A percentile compares a stretch with the other conserved stretches of the same genome.
Evolutionary conservation across 2,329 filamentous ascomycete genomes (phyloP).

Genomic region (Endothia cerciana): DNA sequence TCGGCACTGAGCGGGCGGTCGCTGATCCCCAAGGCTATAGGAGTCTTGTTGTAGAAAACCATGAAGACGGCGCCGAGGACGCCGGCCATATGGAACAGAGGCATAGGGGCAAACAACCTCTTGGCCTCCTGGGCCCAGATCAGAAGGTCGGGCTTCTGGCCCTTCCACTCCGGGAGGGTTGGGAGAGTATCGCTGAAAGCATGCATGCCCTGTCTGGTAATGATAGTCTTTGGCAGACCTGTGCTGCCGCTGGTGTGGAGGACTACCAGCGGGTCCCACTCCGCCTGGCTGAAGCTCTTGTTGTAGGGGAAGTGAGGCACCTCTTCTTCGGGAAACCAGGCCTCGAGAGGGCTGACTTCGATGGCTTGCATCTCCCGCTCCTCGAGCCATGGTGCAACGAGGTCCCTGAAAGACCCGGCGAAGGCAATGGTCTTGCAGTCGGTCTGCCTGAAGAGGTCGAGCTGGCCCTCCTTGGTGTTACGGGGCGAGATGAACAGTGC

Average conservation of each 20-base stretch:
- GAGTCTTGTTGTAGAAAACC: slow-evolving; percentile 39
- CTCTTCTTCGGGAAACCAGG: slow-evolving; percentile 43
- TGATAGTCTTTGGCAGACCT: slow-evolving; percentile 51
- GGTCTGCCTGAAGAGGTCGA: slow-evolving; percentile 49
- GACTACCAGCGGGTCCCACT: slow-evolving; percentile 46
- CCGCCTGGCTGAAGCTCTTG: slow-evolving; percentile 46
- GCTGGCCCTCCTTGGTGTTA: slow-evolving; percentile 49
- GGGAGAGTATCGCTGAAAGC: slow-evolving; percentile 40
- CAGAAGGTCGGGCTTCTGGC: slow-evolving; percentile 6
- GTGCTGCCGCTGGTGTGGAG: slow-evolving; percentile 53
- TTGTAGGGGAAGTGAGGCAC: slow-evolving; percentile 43
- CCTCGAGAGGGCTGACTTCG: slow-evolving; percentile 38
- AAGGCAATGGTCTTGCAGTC: slow-evolving; percentile 46
- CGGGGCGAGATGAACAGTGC: slow-evolving; percentile 50
- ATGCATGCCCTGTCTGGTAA: slow-evolving; percentile 44
- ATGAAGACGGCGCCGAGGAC: slow-evolving; percentile 34
- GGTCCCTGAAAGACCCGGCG: slow-evolving; percentile 35
- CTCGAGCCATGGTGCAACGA: slow-evolving; percentile 43
- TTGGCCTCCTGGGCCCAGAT: slow-evolving; percentile 13
- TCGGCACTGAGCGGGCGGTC: slow-evolving; percentile 43
- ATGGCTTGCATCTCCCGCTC: slow-evolving; percentile 44
- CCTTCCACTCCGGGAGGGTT: slow-evolving; percentile 32
- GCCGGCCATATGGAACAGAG: slow-evolving; percentile 45
- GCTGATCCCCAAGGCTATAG: slow-evolving; percentile 37
- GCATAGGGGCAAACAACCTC: slow-evolving; percentile 36